Base-by-base conservation (phyloP, 192 early-diverging fungal species). In the Umbelopsis isabellina region DNA sequence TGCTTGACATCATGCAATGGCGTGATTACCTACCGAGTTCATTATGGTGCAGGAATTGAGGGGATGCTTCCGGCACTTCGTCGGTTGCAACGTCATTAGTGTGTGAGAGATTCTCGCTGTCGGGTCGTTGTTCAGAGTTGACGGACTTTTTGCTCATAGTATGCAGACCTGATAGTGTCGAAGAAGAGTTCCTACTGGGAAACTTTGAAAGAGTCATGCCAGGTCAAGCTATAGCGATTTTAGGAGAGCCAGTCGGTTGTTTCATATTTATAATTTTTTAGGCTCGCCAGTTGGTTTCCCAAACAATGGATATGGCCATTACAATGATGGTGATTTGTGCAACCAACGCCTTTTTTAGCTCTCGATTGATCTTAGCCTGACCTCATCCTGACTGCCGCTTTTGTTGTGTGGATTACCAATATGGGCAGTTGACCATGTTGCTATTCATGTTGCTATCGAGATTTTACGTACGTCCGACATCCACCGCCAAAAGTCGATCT, bases 311-410 rank as follows among this genome's bases (percentile, higher is more conserved):
- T 35, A 61, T 61, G 7, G 27, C 27, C 9, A 22, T 25, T 61
- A 35, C 33, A 25, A 35, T 61, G 55, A 61, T 30, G 55, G 55
- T 61, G 33, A 41, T 10, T 61, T 61, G 55, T 61, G 55, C 55
- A 61, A 61, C 55, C 25, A 12, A 35, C 6, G 15, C 33, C 13
- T 13, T 35, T 35, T 35, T 18, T 27, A 61, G 27, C 25, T 16
- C 2, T 35, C 6, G 7, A 41, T 41, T 41, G 37, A 35, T 13
- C 27, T 18, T 11, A 30, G 27, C 20, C 7, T 23, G 9, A 53
- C 23, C 12, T 20, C 51, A n/a, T 53, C 8, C 33, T 35, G 13
- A 35, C 33, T 30, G 55, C 55, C 55, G 55, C 55, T 25, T 41
- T 41, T 41, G 37, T 41, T 41, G 37, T 41, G 37, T 41, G 6